Evolutionary conservation across 1,284 basidiomycete genomes (phyloP), one percentile per base, ranked within the genome.

Genomic region (Pseudozyma hubeiensis): DNA sequence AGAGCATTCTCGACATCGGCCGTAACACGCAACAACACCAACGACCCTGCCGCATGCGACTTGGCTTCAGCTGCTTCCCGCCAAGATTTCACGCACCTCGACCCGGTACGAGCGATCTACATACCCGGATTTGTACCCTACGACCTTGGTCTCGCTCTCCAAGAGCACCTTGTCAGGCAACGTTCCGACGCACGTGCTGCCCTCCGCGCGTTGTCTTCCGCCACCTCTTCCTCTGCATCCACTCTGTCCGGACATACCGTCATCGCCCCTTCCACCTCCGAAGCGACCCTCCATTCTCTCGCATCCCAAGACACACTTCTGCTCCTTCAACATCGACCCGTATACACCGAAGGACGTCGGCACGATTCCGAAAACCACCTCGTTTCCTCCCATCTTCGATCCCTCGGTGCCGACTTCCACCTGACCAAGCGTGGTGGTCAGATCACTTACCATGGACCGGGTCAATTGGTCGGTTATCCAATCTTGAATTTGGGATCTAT

Each of bases 401-500:
- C 86, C 14, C 87, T 94, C 29, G 94, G 95, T 16, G 95, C 96
- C 0, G 93, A 96, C 81, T 96, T 96, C 82, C 88, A 92, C 41
- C 87, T 89, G 35, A 91, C 94, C 2, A 89, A 90, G 68, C 88
- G 97, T 64, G 96, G 96, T 10, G 96, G 96, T 1, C 91, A 97
- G 85, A 89, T 94, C 59, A 99, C 97, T 2, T 99, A 94, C 85
- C 97, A 99, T 84, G 97, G 97, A 0, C 96, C 96, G 0, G 97
- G 97, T 3, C 97, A 99, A 85, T 87, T 99, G 69, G 92, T 97
- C 13, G 97, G 94, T 35, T 99, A 99, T 82, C 93, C 94, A 1
- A 88, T 98, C 53, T 87, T 98, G 46, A 94, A 99, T 85, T 88
- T 98, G 16, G 87, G 86, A 1, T 85, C 86, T 11, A 88, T 89